Conservation (phyloP, 2,329 filamentous ascomycete species). For the Curvularia eragrostidis region DNA sequence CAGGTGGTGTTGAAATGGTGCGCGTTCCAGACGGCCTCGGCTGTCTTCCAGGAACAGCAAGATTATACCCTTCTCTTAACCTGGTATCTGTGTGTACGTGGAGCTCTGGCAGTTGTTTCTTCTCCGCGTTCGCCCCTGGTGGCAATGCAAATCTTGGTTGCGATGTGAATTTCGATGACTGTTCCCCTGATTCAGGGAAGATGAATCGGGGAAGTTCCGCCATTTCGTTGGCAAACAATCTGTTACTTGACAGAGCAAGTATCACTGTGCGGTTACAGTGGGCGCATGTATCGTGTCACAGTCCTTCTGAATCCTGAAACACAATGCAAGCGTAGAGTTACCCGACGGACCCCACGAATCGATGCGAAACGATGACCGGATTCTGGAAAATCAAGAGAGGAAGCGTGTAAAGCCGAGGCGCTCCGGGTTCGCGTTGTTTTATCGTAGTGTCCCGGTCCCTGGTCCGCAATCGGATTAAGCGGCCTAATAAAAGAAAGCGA, state of each 20-base stretch:
- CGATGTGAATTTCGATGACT: conserved; percentile 1
- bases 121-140: conserved; percentile 4
- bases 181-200: conserved; percentile 12
- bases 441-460: conserved; percentile 3
- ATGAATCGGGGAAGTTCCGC: conserved; percentile 16
- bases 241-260: conserved; percentile 18
- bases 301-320: conserved; percentile 23
- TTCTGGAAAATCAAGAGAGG: conserved; percentile 7
- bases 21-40: conserved; percentile 11
- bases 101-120: conserved; percentile 23
- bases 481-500: conserved; percentile 16
- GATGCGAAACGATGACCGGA: conserved; percentile 19
- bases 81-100: conserved; percentile 17
- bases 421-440: conserved; percentile 1
- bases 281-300: conserved; percentile 14
- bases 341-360: conserved; percentile 7
- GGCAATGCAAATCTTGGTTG: conserved; percentile 1
- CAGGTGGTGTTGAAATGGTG: conserved; percentile 35
- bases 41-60: conserved; percentile 10
- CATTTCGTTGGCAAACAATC: conserved; percentile 18
- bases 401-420: conserved; percentile 2
- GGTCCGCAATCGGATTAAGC: conserved; percentile 12
- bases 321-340: conserved; percentile 23
- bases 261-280: conserved; percentile 19
- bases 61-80: conserved; percentile 14